Conservation (phyloP, 208 protist genomes). For the Leishmania tarentolae region DNA sequence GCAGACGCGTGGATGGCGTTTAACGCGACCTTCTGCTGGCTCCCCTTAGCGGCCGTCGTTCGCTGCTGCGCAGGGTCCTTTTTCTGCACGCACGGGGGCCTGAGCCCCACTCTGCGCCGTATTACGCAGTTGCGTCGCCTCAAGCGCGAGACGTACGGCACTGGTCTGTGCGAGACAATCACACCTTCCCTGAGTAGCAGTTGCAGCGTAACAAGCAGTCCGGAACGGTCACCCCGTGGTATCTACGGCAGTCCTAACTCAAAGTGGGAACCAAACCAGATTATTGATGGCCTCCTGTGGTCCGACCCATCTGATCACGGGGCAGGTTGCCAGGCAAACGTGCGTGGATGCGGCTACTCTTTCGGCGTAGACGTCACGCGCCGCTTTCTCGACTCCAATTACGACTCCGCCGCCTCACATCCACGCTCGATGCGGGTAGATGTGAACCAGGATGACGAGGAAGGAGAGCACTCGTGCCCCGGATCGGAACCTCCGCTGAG, state of each 20-base stretch:
- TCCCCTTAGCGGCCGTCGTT: constrained; percentile 84
- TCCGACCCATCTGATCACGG: constrained; percentile 96
- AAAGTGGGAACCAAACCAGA: constrained; percentile 46
- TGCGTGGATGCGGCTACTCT: constrained; percentile 68
- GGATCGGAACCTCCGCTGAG: background rate
- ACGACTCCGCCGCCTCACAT: constrained; percentile 39
- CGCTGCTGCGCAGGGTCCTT: constrained; percentile 63
- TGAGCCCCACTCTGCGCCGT: constrained; percentile 61
- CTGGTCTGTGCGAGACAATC: constrained; percentile 25
- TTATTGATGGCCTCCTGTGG: constrained; percentile 99
- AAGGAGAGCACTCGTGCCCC: background rate
- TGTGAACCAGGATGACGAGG: background rate
- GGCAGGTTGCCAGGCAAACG: constrained; percentile 57
- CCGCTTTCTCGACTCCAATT: constrained; percentile 71
- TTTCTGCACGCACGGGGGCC: constrained; percentile 89
- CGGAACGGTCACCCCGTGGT: constrained; percentile 17
- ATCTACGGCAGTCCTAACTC: constrained; percentile 10
- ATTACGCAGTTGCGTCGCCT: constrained; percentile 54
- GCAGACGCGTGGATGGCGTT: constrained; percentile 70
- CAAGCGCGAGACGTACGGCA: constrained; percentile 68
- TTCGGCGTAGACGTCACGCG: constrained; percentile 79
- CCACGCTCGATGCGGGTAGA: constrained; percentile 20
- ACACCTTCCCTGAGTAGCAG: constrained; percentile 12
- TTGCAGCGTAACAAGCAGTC: constrained; percentile 28
- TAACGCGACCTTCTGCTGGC: constrained; percentile 84